Base-by-base conservation (phyloP, 495 filamentous ascomycete species). In the Aspergillus mulundensis region DNA sequence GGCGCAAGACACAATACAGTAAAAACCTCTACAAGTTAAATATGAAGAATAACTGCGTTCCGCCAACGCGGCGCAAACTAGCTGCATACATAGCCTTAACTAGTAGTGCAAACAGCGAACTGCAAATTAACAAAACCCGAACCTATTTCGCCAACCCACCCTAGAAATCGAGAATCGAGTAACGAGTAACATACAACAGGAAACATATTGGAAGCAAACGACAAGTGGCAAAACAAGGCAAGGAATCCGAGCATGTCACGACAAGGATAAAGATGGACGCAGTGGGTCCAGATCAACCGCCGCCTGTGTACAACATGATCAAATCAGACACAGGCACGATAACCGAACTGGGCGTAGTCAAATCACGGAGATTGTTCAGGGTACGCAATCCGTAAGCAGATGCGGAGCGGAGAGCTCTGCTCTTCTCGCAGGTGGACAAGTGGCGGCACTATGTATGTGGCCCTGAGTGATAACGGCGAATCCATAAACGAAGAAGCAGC, bases 141-240 rank as follows among this genome's bases (percentile, higher is more conserved):
- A 67, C 70, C 62, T 63, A 50, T 59, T 72, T 72, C 72, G 72
- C 72, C 72, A 58, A 54, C 59, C 70, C 66, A 64, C 60, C 64
- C 70, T 61, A 62, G 66, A 15, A n/a, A 28, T 28, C 25, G 25
- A 28, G 25, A 28, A 36, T 36, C 32, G 32, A 65, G 70, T 68
- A 67, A 44, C 32, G 32, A 65, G 70, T 68, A 67, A 44, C 59
- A 34, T 61, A 67, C 61, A 65, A 36, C 5, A 7, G 25, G 25
- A 4, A 36, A 10, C 5, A 52, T 46, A 41, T 46, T n/a, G 53
- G 41, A 36, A 36, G 2, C 5, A 36, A 2, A 14, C 7, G 32
- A 36, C 2, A 10, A 36, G 12, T 15, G 7, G 7, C 25, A 28
- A 15, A 36, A 10, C 12, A 36, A 36, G 32, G 32, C 25, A 28